Evolutionary conservation across 345 rosid species (phyloP), one percentile per base, ranked within the genome.

Genomic region (Melaleuca alternifolia): DNA sequence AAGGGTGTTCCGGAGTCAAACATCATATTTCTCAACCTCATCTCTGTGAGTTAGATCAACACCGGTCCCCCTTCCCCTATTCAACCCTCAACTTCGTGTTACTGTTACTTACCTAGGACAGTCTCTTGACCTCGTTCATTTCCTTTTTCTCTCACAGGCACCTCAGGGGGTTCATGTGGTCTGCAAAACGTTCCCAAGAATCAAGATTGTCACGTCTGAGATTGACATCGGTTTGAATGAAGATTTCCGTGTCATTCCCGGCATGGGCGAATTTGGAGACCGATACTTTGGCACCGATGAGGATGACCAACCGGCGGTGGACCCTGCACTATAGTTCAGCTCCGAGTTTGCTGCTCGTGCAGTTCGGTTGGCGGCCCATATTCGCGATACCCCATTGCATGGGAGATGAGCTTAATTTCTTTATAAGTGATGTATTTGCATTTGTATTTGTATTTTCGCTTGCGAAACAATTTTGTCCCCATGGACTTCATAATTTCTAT

Each of bases 141-240:
- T 89, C 50, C 51, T 7, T 30, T n/a, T 54, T 57, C 84, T 88
- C 46, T 87, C 83, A 84, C 93, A 97, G 99, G 99, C 99, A 90
- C 99, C 99, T 89, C 99, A 96, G 87, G 98, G 99, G 89, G 98
- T 96, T 82, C 99, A 97, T 88, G 94, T 96, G 91, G 99, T 97
- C 85, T 95, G 99, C 95, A 93, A 93, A 92, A 92, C 90, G 82
- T 95, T 94, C 92, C 99, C 99, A 75, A 94, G 98, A 88, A 83
- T 97, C 84, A 96, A 97, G 97, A 96, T 96, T 52, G 99, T 96
- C 89, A 97, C 99, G n/a, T 97, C 99, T 46, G 98, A 97, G 94
- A 96, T 97, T 26, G 99, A 97, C 59, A 91, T 85, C n/a, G 98
- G 99, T 16, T 87, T 97, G 92, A 97, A 96, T 37, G 91, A 94